These are phyloP conservation scores for Populus simonii DNA, from an alignment of 345 rosid genomes.

Conservation along the genomic window DNA sequence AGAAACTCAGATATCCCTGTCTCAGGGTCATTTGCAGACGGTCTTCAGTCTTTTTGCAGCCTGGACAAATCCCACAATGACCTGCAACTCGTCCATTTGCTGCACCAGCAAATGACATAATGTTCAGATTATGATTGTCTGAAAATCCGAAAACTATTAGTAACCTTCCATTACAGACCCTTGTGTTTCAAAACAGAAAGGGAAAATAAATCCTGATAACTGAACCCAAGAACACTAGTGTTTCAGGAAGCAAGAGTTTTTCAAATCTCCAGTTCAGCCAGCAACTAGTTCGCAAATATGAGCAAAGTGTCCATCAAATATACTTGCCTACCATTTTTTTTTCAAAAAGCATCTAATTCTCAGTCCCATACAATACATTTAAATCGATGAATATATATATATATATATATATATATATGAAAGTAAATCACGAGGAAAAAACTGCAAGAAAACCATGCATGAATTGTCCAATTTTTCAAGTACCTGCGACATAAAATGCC, in stretches of 20 bases:
- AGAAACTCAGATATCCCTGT: neutral
- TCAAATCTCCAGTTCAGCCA: neutral
- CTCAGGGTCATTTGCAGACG: constrained; percentile 36
- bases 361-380: neutral
- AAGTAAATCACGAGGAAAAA: neutral
- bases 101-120: constrained; percentile 25
- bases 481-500: constrained; percentile 98
- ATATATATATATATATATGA: rapidly evolving
- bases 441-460: neutral
- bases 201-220: neutral
- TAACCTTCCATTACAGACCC: neutral
- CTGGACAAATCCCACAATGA: constrained; percentile 86
- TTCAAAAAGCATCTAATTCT: neutral
- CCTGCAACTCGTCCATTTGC: constrained; percentile 98
- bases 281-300: neutral
- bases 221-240: neutral
- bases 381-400: neutral
- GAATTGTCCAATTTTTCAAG: neutral
- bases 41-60: constrained; percentile 81
- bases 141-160: neutral
- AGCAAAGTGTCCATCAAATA: neutral
- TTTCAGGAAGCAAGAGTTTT: neutral
- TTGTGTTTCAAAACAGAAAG: neutral
- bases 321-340: neutral
- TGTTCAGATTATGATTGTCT: neutral